Base-by-base conservation (phyloP, 306 rosid genomes). In the Boehmeria nivea region DNA sequence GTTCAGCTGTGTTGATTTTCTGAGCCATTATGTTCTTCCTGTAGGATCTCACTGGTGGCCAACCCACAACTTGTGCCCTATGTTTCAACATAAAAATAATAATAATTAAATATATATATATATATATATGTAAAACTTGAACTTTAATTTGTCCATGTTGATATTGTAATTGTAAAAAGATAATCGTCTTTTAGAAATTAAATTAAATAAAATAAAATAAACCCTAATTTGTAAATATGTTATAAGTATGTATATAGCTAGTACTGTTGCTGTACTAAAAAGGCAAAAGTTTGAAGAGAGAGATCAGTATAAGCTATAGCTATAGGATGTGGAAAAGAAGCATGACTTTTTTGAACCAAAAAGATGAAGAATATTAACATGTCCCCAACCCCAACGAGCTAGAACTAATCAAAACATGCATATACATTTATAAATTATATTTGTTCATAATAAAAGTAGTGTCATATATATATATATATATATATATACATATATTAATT, bases 21-120 rank as follows among this genome's bases (percentile, higher is more conserved):
- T 75, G 96, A 21, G 84, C 69, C 99, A 87, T 87, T 43, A 75
- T 68, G 75, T 87, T 93, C 95, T 87, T 93, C 63, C 99, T 75
- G 79, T 78, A 83, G 11, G 89, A 79, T n/a, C 94, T 71, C 82
- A 93, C 99, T n/a, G 99, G 99, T 65, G 99, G 99, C 99, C 99
- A 93, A 54, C 99, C 99, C 82, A 93, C 96, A 10, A 87, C 95
- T 66, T 87, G 99, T 62, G 95, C 79, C 79, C 99, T 93, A 79
- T 40, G 17, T 40, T 12, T 40, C 1, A 31, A 31, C 36, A 31
- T 31, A 31, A 31, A 4, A 31, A 31, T 6, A 31, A 31, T n/a
- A n/a, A 28, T 3, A 31, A 31, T 31, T 2, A 31, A 10, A 31
- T 4, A 31, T 4, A 3, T 3, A 28, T 2, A 31, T 31, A 4